Evolutionary conservation across 345 rosid species (phyloP), one percentile per base, ranked within the genome.

Genomic region (Garcia nutans): DNA sequence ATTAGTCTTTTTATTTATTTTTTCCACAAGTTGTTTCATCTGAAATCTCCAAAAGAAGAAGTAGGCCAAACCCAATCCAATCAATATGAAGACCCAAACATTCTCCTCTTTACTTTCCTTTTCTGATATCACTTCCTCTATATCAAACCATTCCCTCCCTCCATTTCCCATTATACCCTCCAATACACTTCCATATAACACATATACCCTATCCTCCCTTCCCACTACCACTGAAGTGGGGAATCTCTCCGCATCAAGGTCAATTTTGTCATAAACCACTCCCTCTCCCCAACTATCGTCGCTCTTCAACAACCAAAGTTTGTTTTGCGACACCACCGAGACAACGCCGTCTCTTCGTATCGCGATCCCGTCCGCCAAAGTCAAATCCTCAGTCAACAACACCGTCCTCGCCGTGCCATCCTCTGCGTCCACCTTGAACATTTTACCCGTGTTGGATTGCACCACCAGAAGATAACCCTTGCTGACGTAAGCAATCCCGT

Each of bases 21-120:
- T 86, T 11, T 79, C 79, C 3, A 86, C 87, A 12, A 94, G 94
- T 59, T 70, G 84, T 78, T 74, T 87, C 98, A 94, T 92, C 79
- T 94, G 97, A 77, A 94, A 92, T 87, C 95, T 92, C 98, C 97
- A 94, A 71, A 91, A 69, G 78, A 88, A 54, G 62, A 94, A 92
- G 82, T 89, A 89, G 72, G 91, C 92, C 74, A 94, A 79, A 61
- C 96, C 98, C 73, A 92, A 67, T 8, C 98, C 97, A 5, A 91
- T 0, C 85, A 91, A 50, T 24, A 89, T 86, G 70, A 79, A 88
- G 5, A 92, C 61, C 95, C 92, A 92, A 37, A 91, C 74, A 73
- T 90, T 87, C 65, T 95, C 97, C 10, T 82, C 97, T 7, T 81
- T 71, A 23, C 83, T 70, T 65, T 91, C 97, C 66, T 49, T 84